A percentile compares a stretch with the other conserved stretches of the same genome.
Evolutionary conservation across 1,284 basidiomycete genomes (phyloP).

Genomic region (Microbotryum silenes-acaulis): DNA sequence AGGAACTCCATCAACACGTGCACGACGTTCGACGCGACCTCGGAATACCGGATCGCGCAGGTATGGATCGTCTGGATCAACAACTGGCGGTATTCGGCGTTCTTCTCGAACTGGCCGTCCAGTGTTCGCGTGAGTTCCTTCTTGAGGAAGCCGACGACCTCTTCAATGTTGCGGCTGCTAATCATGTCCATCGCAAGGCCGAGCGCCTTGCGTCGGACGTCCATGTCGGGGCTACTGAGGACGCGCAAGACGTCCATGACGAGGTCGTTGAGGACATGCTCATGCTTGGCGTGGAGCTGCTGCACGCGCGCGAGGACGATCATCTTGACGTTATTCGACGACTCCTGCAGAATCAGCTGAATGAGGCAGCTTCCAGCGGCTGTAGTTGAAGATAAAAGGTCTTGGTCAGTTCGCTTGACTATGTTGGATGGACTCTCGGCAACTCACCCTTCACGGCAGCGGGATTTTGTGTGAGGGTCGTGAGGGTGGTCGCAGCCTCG

Average conservation of each 20-base stretch:
- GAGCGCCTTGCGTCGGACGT: conserved; percentile 89
- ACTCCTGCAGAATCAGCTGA: conserved; percentile 85
- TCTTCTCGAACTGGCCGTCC: conserved; percentile 75
- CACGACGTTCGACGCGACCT: conserved; percentile 92
- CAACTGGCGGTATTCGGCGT: conserved; percentile 88
- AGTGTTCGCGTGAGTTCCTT: conserved; percentile 93
- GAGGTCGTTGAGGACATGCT: conserved; percentile 80
- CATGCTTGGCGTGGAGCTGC: conserved; percentile 72
- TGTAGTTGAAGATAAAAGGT: not conserved
- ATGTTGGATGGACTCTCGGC: not conserved
- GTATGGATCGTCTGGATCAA: conserved; percentile 97
- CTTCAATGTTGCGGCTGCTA: conserved; percentile 92
- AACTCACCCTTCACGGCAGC: conserved; percentile 84
- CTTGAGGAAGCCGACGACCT: conserved; percentile 92
- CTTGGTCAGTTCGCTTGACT: not conserved
- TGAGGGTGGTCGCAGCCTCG: conserved; percentile 92
- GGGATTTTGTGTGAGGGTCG: conserved; percentile 88
- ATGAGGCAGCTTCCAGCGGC: conserved; percentile 86
- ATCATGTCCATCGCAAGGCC: conserved; percentile 88
- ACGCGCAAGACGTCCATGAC: conserved; percentile 96
- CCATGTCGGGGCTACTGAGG: conserved; percentile 86
- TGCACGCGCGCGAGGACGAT: conserved; percentile 95
- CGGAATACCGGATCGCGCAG: conserved; percentile 95
- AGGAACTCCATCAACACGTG: conserved; percentile 98
- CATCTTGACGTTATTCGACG: conserved; percentile 91